phyloP scores from a whole-genome alignment of 2,329 filamentous ascomycete genomes.

The Arthrinium phaeospermum region DNA sequence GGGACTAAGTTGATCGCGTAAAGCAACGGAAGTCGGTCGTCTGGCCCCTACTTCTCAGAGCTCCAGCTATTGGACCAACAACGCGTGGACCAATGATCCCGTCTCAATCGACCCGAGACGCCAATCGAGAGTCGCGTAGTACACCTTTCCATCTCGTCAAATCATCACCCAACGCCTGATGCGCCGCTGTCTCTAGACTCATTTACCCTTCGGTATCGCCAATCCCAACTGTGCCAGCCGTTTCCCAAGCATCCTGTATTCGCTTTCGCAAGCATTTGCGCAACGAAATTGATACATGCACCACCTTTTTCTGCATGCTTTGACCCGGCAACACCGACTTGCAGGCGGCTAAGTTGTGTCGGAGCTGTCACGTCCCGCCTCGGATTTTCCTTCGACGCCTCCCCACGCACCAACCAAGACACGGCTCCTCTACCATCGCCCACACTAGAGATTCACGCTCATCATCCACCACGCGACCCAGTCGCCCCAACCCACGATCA shows the following conservation, averaged over 20 bases:
- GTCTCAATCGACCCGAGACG: slow-evolving; percentile 3
- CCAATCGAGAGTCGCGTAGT: slow-evolving; percentile 13
- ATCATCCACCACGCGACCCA: slow-evolving; percentile 6
- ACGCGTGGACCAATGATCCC: slow-evolving; percentile 13
- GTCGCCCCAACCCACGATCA: slow-evolving; percentile 3
- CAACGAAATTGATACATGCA: not conserved
- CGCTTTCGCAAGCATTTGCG: not conserved
- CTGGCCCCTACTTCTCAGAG: not conserved
- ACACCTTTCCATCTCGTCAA: slow-evolving; percentile 1
- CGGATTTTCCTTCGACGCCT: slow-evolving; percentile 15
- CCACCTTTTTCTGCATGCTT: not conserved
- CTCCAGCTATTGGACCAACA: not conserved
- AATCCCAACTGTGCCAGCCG: not conserved
- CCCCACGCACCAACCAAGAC: slow-evolving; percentile 12
- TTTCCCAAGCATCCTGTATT: not conserved
- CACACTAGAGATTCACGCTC: not conserved
- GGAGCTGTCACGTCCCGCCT: slow-evolving; percentile 11
- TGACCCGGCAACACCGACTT: slow-evolving; percentile 2
- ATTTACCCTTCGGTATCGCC: not conserved
- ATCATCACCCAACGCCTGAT: slow-evolving; percentile 13
- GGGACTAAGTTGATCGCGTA: not conserved
- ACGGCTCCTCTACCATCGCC: slow-evolving; percentile 3
- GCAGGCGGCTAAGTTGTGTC: slow-evolving; percentile 9
- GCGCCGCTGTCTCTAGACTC: slow-evolving; percentile 9
- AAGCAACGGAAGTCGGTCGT: not conserved